These are phyloP conservation scores for Plasmodium vinckei DNA, from an alignment of 169 alveolate genomes.

Conservation along the genomic window DNA sequence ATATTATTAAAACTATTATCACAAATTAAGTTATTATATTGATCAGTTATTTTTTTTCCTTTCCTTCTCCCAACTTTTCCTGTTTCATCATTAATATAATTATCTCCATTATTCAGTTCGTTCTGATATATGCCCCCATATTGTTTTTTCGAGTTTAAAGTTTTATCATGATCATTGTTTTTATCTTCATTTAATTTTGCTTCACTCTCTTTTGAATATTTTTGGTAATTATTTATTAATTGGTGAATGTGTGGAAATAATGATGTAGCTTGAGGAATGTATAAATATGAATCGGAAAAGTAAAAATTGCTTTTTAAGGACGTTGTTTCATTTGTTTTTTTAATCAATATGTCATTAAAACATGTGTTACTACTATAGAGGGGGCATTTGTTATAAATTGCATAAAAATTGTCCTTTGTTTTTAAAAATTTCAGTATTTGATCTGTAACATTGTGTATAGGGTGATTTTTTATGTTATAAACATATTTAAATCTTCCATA, in stretches of 20 bases:
- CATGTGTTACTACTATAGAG: slow-evolving; percentile 47
- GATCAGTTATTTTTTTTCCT: not conserved
- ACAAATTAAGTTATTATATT: not conserved
- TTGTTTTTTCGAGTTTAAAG: not conserved
- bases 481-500: slow-evolving; percentile 74
- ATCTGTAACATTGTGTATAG: slow-evolving; percentile 40
- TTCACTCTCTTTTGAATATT: not conserved
- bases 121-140: no score
- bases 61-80: not conserved
- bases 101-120: not conserved
- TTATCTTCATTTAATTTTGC: not conserved
- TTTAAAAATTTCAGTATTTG: slow-evolving; percentile 33
- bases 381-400: slow-evolving; percentile 64
- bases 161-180: not conserved
- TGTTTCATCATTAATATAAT: not conserved
- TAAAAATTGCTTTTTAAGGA: slow-evolving; percentile 45
- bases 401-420: slow-evolving; percentile 21
- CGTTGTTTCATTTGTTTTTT: slow-evolving; percentile 64
- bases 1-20: no score
- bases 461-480: slow-evolving; percentile 69
- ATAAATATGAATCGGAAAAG: slow-evolving; percentile 41
- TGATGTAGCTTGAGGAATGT: slow-evolving; percentile 73
- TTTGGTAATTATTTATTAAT: slow-evolving; percentile 13
- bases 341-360: slow-evolving; percentile 65
- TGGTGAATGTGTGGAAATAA: slow-evolving; percentile 45